A percentile compares a stretch with the other conserved stretches of the same genome.
Conservation (phyloP, 768 basidiomycete species). For the Boletus subcaerulescens region DNA sequence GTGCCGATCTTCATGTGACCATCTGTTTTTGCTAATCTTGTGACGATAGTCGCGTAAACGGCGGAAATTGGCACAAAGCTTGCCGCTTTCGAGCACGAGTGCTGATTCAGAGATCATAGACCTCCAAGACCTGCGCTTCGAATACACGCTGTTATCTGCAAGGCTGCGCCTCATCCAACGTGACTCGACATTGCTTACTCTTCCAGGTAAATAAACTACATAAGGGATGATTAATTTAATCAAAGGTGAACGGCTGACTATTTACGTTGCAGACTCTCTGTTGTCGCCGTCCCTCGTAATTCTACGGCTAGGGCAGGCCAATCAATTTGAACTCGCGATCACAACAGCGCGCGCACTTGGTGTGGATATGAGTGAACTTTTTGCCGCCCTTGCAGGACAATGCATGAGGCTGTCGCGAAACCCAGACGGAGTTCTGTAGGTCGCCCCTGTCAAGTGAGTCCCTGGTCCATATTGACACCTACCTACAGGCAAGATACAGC, state of each 20-base stretch:
- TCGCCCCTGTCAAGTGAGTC: conserved; percentile 7
- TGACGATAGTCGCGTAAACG: conserved; percentile 60
- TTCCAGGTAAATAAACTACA: conserved; percentile 53
- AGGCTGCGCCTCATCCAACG: conserved; percentile 70
- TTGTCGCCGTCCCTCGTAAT: conserved; percentile 65
- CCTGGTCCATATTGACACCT: conserved; percentile 2
- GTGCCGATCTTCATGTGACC: conserved; percentile 18
- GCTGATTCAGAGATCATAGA: conserved; percentile 73
- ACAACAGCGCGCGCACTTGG: conserved; percentile 68
- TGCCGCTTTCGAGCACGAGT: conserved; percentile 73
- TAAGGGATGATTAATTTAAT: conserved; percentile 8
- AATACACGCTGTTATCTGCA: conserved; percentile 72
- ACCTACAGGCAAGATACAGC: conserved; percentile 59
- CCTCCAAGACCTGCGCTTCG: conserved; percentile 74
- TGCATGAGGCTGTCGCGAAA: conserved; percentile 74
- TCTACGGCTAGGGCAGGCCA: conserved; percentile 71
- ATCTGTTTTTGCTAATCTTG: conserved; percentile 15
- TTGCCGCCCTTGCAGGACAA: conserved; percentile 70
- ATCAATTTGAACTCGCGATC: conserved; percentile 78
- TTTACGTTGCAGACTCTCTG: conserved; percentile 45
- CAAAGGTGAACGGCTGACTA: conserved; percentile 13
- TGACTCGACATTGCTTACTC: conserved; percentile 58
- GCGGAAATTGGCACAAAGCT: conserved; percentile 65
- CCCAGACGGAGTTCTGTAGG: conserved; percentile 58
- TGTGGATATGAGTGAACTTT: conserved; percentile 86